Evolutionary conservation across 805 yeast species (phyloP), one percentile per base, ranked within the genome.

Genomic region (Hanseniaspora lachancei): DNA sequence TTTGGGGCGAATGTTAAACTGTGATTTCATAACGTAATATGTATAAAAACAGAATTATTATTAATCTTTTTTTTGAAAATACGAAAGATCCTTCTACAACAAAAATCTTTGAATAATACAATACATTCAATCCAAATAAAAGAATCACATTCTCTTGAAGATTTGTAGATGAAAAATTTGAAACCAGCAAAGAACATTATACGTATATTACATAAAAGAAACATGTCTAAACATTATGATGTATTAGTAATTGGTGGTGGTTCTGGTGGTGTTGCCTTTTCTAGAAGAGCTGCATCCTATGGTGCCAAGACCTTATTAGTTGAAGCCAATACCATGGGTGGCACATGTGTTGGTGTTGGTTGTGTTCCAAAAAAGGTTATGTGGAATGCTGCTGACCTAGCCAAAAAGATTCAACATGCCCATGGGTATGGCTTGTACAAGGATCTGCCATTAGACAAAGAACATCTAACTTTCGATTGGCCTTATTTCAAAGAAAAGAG

Each of bases 281-380:
- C 97, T 16, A 82, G 99, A 70, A 81, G 97, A 64, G 97, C 98
- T 13, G 96, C 97, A 39, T 77, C 80, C 35, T 80, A 89, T 63
- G 98, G 98, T 27, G 95, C 95, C 27, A 87, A 88, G 62, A 83
- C 93, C 1, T 73, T 89, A 54, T 66, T 93, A 21, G 76, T 93
- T 54, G 98, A 93, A 70, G 80, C 86, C 42, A 79, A 80, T 54
- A 82, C 75, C 60, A 77, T 93, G 71, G 98, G 98, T 58, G 99
- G 99, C 32, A 93, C 98, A 43, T 93, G 99, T 77, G 99, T 93
- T 59, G 93, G 93, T 68, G 97, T 91, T 46, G 99, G 99, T 21
- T 93, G 99, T 76, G 98, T 93, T 49, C 99, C 99, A 49, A 93
- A 93, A 76, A 93, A 93, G 69, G 88, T 93, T 47, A 89, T 93